phyloP scores from a whole-genome alignment of 2,329 filamentous ascomycete species.

The Epichloe uncinata region DNA sequence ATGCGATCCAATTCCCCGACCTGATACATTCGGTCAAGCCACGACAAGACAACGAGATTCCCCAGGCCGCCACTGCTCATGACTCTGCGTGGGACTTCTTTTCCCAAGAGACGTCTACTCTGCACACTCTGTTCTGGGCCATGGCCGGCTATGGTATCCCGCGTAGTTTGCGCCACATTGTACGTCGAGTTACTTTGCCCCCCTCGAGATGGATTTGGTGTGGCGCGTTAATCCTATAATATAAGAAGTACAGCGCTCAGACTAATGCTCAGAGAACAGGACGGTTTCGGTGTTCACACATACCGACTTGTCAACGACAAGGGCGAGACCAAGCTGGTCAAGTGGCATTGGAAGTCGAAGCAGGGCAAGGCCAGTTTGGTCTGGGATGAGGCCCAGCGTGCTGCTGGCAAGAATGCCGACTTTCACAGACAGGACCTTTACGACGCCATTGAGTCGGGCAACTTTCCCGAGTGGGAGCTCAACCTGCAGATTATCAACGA shows the following conservation, averaged over 20 bases:
- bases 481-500: conserved; percentile 59
- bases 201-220: no score
- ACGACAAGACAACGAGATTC: conserved; percentile 50
- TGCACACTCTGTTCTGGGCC: conserved; percentile 50
- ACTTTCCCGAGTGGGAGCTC: conserved; percentile 59
- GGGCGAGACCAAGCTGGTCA: conserved; percentile 47
- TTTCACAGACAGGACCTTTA: conserved; percentile 58
- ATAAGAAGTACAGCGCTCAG: no score
- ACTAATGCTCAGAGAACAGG: conserved; percentile 10
- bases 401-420: conserved; percentile 60
- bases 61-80: conserved; percentile 49
- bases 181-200: conserved; percentile 10
- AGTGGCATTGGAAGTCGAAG: conserved; percentile 51
- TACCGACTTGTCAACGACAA: conserved; percentile 51
- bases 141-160: conserved; percentile 49
- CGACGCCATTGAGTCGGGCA: conserved; percentile 53
- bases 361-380: conserved; percentile 50
- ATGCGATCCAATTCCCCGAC: conserved; percentile 53
- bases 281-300: conserved; percentile 45
- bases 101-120: conserved; percentile 42
- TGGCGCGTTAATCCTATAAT: no score
- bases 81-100: conserved; percentile 59
- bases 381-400: conserved; percentile 61
- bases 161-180: conserved; percentile 42
- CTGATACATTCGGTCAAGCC: conserved; percentile 54